Conservation (phyloP, 1,139 yeast genomes). For the Sugiyamaella sp. region DNA sequence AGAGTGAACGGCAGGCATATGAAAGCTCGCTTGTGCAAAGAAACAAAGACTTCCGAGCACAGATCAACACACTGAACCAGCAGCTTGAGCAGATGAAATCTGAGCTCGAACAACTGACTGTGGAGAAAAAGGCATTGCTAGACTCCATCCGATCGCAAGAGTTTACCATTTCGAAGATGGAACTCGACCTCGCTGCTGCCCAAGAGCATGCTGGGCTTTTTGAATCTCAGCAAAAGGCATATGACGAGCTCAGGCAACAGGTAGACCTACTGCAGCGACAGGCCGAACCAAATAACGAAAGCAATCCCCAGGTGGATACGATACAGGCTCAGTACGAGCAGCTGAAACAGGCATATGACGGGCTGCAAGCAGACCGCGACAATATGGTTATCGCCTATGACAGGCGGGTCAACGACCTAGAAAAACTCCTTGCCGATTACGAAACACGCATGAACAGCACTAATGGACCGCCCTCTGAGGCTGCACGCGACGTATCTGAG, state of each 20-base stretch:
- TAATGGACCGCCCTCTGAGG: constrained; percentile 19
- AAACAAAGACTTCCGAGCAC: constrained; percentile 40
- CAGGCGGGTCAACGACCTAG: constrained; percentile 17
- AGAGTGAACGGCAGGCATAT: constrained; percentile 42
- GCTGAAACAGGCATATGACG: constrained; percentile 22
- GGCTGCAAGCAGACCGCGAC: constrained; percentile 21
- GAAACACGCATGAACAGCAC: constrained; percentile 18
- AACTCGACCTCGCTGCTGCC: constrained; percentile 31
- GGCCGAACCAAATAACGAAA: not conserved
- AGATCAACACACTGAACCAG: constrained; percentile 36
- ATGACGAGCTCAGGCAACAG: constrained; percentile 32
- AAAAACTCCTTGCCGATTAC: constrained; percentile 10
- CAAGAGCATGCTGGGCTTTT: constrained; percentile 23
- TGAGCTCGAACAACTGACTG: constrained; percentile 30
- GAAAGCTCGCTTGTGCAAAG: constrained; percentile 41
- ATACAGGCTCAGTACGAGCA: constrained; percentile 17
- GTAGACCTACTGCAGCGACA: constrained; percentile 17
- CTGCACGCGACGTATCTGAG: constrained; percentile 20
- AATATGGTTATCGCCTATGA: constrained; percentile 6
- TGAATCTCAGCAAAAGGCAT: constrained; percentile 28
- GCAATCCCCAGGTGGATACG: constrained; percentile 4
- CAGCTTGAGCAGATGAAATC: constrained; percentile 29
- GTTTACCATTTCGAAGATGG: constrained; percentile 31
- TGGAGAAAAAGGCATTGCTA: constrained; percentile 27
- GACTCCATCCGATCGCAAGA: constrained; percentile 26